These are phyloP conservation scores for Bisporella sp. DNA, from an alignment of 2,329 filamentous ascomycete species.

Conservation along the genomic window DNA sequence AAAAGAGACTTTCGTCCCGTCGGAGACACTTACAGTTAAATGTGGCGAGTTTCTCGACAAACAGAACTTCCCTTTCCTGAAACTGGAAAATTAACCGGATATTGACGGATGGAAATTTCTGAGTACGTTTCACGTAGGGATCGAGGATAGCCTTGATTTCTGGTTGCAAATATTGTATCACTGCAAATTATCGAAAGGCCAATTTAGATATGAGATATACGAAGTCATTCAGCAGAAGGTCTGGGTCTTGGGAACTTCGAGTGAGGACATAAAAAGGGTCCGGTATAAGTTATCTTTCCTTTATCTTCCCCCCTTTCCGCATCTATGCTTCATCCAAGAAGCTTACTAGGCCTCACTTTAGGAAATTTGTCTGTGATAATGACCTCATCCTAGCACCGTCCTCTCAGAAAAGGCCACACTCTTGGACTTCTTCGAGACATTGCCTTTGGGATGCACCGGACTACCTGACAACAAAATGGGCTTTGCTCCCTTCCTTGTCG, in stretches of 20 bases:
- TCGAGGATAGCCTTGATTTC: conserved; percentile 10
- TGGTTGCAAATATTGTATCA: conserved; percentile 7
- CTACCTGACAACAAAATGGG: conserved; percentile 1
- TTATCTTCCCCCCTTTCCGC: not conserved
- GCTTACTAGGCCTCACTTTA: conserved; percentile 1
- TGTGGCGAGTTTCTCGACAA: conserved; percentile 1
- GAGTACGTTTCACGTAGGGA: conserved; percentile 7
- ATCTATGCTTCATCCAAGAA: conserved; percentile 2
- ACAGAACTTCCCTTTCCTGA: conserved; percentile 8
- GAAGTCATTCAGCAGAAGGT: conserved; percentile 8
- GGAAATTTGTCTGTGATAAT: not conserved
- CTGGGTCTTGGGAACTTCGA: not conserved
- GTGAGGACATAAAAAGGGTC: not conserved
- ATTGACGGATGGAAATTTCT: conserved; percentile 11
- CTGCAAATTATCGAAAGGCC: conserved; percentile 1
- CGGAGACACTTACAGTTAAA: conserved; percentile 3
- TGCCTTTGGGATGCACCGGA: conserved; percentile 9
- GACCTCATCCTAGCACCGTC: conserved; percentile 4
- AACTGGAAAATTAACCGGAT: conserved; percentile 3
- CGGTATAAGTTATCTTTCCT: conserved; percentile 1
- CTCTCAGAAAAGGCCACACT: not conserved
- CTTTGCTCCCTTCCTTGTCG: conserved; percentile 5
- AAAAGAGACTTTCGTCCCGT: conserved; percentile 5
- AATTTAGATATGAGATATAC: conserved; percentile 8
- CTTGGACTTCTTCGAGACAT: conserved; percentile 1